Evolutionary conservation across 176 grass and related monocot species (phyloP), one percentile per base, ranked within the genome.

Genomic region (Eragrostis curvula): DNA sequence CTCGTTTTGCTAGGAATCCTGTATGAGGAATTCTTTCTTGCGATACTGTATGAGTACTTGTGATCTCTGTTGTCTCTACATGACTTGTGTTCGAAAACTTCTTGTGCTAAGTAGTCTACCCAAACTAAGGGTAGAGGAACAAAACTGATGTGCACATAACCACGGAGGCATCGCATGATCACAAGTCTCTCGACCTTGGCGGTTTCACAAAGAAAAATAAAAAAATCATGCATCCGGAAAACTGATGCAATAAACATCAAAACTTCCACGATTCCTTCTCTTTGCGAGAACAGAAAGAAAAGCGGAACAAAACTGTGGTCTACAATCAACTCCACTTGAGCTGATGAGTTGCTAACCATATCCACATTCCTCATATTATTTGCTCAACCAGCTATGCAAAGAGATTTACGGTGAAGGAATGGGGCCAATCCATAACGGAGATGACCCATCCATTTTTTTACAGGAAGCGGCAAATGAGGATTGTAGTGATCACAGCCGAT

Each of bases 311-410:
- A 89, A 86, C 66, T 82, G 57, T 1, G 25, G 62, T 40, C 68
- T 45, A 50, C 78, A 89, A 78, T 73, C 83, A 86, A 82, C 79
- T 86, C 49, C 47, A 10, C 2, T 76, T 13, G 72, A 88, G 81
- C 41, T 85, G 41, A 86, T 65, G 73, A 20, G 67, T 52, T 72
- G 66, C 66, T 72, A 78, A 39, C 51, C 66, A 82, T 83, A 78
- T 85, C 83, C 66, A 78, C 83, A 86, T 83, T 78, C 79, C 88
- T 86, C 20, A 39, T 71, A 90, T 87, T 87, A 77, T 87, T 88
- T 79, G 84, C 85, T 60, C 71, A 66, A 65, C 75, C 86, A 89
- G 40, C 71, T 68, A 85, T 84, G 88, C 71, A 83, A 45, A 78
- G 69, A 75, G 69, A 77, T 36, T 27, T 75, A 77, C 66, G 82